phyloP scores from a whole-genome alignment of 106 monocot genomes.

The Apostasia ramifera region DNA sequence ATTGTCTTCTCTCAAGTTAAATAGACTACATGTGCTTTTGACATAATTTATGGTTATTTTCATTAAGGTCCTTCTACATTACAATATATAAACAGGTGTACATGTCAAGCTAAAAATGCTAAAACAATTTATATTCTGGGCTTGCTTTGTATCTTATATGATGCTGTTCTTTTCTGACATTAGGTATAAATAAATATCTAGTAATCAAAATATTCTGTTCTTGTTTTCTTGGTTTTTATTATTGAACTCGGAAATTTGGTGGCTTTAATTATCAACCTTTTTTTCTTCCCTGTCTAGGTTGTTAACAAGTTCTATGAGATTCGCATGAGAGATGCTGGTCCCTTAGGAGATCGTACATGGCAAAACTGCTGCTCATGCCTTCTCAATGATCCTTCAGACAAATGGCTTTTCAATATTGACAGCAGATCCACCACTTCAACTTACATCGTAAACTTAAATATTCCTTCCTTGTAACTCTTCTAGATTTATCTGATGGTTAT shows the following conservation, averaged over 20 bases:
- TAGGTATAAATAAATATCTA: too few species aligned
- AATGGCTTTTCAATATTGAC: slow-evolving; percentile 63
- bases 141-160: too few species aligned
- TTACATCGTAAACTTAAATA: slow-evolving; percentile 78
- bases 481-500: not conserved
- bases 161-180: too few species aligned
- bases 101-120: too few species aligned
- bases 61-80: too few species aligned
- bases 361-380: slow-evolving; percentile 71
- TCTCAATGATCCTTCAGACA: slow-evolving; percentile 61
- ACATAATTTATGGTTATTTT: too few species aligned
- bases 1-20: too few species aligned
- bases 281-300: slow-evolving; percentile 40
- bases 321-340: slow-evolving; percentile 39
- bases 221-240: too few species aligned
- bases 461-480: not conserved
- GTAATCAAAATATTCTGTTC: too few species aligned
- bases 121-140: too few species aligned
- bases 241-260: not conserved
- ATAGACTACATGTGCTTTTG: too few species aligned
- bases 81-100: too few species aligned
- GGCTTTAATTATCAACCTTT: not conserved
- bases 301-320: slow-evolving; percentile 69
- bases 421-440: slow-evolving; percentile 47
- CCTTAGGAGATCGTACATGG: slow-evolving; percentile 24